Base-by-base conservation (phyloP, 108 stramenopile species). In the Fistulifera pelliculosa region DNA sequence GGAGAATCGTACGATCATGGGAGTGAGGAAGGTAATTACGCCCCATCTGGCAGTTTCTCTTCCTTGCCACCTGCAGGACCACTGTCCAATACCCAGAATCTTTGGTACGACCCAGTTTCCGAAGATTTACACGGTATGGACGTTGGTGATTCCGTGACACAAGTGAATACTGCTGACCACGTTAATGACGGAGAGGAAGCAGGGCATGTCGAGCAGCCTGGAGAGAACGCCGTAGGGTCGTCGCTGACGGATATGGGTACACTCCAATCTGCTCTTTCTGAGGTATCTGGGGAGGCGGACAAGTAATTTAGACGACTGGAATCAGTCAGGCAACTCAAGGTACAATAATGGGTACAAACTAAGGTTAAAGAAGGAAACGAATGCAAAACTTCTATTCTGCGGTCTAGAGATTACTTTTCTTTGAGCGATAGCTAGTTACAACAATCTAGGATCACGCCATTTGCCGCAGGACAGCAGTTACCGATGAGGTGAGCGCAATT, bases 21-120 rank as follows among this genome's bases (percentile, higher is more conserved):
- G 19, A 40, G 56, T 1, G 56, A 48, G 21, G 60, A 56, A 2
- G 60, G 51, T 22, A 27, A 49, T 12, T 44, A 39, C 21, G 48
- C 28, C 12, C 27, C 24, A 21, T 23, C 38, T 28, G 41, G 54
- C 16, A 39, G 49, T 56, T 22, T 31, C 8, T 60, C 31, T 2
- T n/a, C 57, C 17, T 58, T 72, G 24, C 71, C 71, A 19, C 71
- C 71, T 1, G 57, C 71, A 52, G 71, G 64, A 38, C 55, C 71
- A 11, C 48, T 57, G 60, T 41, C 54, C 1, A 27, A 28, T 18
- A 56, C 26, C 15, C 55, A 38, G 10, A 16, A 26, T 18, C 19
- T 41, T 6, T 39, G 38, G 23, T 42, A 15, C 23, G 17, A 17
- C 12, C 55, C 39, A 56, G 27, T 16, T 27, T 27, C 55, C 4